Evolutionary conservation across 306 rosid genomes (phyloP).

Genomic region (Vachellia collinsii): DNA sequence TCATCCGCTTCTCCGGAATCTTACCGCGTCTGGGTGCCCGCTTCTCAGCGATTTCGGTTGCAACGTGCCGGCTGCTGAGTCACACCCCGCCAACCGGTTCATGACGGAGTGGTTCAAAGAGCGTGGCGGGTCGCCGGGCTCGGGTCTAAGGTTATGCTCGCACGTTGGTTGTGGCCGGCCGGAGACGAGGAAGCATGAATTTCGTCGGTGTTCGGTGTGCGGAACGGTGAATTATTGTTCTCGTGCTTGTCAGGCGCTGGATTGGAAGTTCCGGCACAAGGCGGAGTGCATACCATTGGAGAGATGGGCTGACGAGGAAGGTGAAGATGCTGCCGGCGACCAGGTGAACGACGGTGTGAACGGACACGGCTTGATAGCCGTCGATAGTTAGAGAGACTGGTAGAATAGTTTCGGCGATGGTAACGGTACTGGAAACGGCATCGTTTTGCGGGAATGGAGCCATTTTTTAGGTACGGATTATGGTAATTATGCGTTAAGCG

Average conservation of each 20-base stretch:
- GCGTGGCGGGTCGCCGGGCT: constrained; percentile 47
- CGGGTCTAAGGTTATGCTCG: constrained; percentile 75
- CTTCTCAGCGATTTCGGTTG: constrained; percentile 92
- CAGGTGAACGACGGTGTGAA: constrained; percentile 41
- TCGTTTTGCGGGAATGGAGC: constrained; percentile 24
- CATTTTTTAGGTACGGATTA: constrained; percentile 23
- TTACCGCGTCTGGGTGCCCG: constrained; percentile 60
- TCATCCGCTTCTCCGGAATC: constrained; percentile 52
- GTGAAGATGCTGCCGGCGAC: constrained; percentile 40
- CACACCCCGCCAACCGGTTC: constrained; percentile 70
- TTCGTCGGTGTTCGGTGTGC: constrained; percentile 93
- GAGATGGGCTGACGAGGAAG: constrained; percentile 71
- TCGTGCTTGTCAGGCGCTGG: constrained; percentile 98
- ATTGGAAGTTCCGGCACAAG: constrained; percentile 93
- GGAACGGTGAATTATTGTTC: constrained; percentile 93
- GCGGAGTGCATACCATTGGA: constrained; percentile 72
- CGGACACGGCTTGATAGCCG: constrained; percentile 36
- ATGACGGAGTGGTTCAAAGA: constrained; percentile 72
- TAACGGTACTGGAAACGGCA: constrained; percentile 14
- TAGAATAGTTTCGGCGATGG: constrained; percentile 32
- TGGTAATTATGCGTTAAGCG: background rate
- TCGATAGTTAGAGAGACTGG: constrained; percentile 47
- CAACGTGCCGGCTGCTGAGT: constrained; percentile 88
- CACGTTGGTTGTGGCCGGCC: constrained; percentile 91
- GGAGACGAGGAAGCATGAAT: constrained; percentile 86